phyloP scores from a whole-genome alignment of 495 filamentous ascomycete genomes.

The Thermothielavioides terrestris region DNA sequence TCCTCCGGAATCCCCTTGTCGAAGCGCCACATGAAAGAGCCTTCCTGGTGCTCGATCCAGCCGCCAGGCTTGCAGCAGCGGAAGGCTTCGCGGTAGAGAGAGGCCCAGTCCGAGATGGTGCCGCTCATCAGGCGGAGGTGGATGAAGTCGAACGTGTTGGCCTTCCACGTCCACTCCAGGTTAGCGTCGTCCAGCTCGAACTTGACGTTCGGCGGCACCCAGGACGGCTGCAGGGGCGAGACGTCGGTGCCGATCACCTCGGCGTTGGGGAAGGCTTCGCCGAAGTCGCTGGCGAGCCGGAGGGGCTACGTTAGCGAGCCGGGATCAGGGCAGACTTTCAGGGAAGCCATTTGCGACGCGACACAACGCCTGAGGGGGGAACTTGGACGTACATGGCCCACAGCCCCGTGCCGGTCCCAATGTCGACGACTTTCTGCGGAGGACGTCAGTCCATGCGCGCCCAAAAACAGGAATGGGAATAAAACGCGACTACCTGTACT shows the following conservation, averaged over 20 bases:
- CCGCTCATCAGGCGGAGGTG: slow-evolving; percentile 51
- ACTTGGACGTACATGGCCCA: too few relatives aligned
- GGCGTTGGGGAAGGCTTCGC: slow-evolving; percentile 42
- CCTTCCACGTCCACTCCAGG: slow-evolving; percentile 41
- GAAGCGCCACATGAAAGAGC: slow-evolving; percentile 12
- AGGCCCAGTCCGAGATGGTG: slow-evolving; percentile 48
- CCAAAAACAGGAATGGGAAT: not conserved
- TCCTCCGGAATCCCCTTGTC: slow-evolving; percentile 20
- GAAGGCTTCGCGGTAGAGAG: slow-evolving; percentile 29
- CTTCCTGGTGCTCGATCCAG: slow-evolving; percentile 20
- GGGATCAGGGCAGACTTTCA: too few relatives aligned
- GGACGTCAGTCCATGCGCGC: slow-evolving; percentile 17
- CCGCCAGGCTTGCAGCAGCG: slow-evolving; percentile 32
- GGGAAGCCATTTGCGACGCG: too few relatives aligned
- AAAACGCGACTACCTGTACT: slow-evolving; percentile 12
- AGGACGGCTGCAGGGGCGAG: slow-evolving; percentile 45
- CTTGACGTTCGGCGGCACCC: slow-evolving; percentile 40
- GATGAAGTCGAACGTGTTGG: slow-evolving; percentile 53
- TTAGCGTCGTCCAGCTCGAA: slow-evolving; percentile 52
- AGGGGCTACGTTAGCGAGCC: too few relatives aligned
- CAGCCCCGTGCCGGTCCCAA: too few relatives aligned
- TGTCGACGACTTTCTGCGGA: too few relatives aligned
- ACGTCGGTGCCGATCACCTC: slow-evolving; percentile 58
- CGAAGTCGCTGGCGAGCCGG: slow-evolving; percentile 15
- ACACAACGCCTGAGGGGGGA: too few relatives aligned